Evolutionary conservation across 2,329 filamentous ascomycete genomes (phyloP), one percentile per base, ranked within the genome.

Genomic region (Aspergillus tubingensis): DNA sequence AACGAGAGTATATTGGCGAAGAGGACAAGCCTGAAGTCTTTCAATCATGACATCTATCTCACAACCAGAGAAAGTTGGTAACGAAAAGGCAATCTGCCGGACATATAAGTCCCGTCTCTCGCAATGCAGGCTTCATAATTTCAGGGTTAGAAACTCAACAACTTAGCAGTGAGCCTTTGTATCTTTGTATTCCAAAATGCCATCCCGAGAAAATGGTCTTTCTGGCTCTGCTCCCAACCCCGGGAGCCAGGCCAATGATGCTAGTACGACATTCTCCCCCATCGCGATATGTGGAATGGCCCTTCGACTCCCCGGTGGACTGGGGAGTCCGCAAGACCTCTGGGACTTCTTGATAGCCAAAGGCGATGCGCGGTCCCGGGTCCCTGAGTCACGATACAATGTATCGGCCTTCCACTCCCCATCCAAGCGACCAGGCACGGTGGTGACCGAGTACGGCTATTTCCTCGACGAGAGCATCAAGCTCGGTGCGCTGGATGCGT

Each of bases 381-480:
- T 51, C 3, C 55, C 25, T 32, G 38, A 39, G 44, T 48, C 1
- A 48, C 62, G 71, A 38, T 70, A 66, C 49, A 69, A 73, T 52
- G 51, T 62, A n/a, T 60, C 21, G 8, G 54, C 44, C 3, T 57
- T 41, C 54, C 27, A 57, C 54, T 52, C 48, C 7, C 47, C 49
- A 8, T 19, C 25, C 8, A 41, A 39, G 3, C 10, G 44, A 11
- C 62, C 60, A 1, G 39, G 43, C 3, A 58, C 39, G 1, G 39
- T 54, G 8, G 52, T 39, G 32, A 62, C 54, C 1, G 49, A 49
- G 13, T 53, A 62, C 38, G 67, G 67, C 0, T 68, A 74, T 44
- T 74, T 74, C 23, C 62, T 76, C 0, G 62, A 74, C 7, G 67
- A 74, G 19, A 63, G 72, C 53, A 52, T 68, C 3, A 58, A 39